These are phyloP conservation scores for Tritrichomonas foetus DNA, from an alignment of 208 protist genomes.

Conservation along the genomic window DNA sequence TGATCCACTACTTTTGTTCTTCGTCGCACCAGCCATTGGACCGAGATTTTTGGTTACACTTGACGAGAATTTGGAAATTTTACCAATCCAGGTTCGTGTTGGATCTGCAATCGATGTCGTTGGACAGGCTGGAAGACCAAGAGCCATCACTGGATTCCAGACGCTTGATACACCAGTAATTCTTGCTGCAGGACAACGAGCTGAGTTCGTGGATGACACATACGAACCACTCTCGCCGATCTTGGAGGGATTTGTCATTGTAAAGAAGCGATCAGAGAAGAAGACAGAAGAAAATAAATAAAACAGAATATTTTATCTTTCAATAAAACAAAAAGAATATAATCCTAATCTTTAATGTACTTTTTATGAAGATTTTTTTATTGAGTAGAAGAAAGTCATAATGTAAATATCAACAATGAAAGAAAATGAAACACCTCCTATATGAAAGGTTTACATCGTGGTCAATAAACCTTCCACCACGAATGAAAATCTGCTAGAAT, in stretches of 20 bases:
- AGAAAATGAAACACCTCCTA: too few species aligned
- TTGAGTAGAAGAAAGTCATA: too few species aligned
- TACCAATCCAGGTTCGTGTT: slow-evolving; percentile 78
- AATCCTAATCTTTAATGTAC: too few species aligned
- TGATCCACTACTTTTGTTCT: slow-evolving; percentile 91
- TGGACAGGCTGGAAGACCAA: slow-evolving; percentile 88
- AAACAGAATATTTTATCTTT: neutral
- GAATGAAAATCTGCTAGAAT: too few species aligned
- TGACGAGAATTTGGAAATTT: slow-evolving; percentile 79
- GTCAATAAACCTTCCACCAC: too few species aligned
- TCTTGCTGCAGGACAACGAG: slow-evolving; percentile 80
- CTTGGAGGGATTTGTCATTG: slow-evolving; percentile 75
- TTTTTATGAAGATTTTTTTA: too few species aligned
- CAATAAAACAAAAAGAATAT: too few species aligned
- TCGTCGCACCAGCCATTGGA: slow-evolving; percentile 76
- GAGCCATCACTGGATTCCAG: slow-evolving; percentile 97
- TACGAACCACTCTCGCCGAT: slow-evolving; percentile 66
- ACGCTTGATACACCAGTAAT: slow-evolving; percentile 96
- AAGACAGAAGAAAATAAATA: neutral
- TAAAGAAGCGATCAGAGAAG: slow-evolving; percentile 67
- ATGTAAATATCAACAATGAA: too few species aligned
- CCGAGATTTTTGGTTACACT: slow-evolving; percentile 92
- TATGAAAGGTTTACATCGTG: too few species aligned
- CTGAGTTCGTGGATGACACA: slow-evolving; percentile 89
- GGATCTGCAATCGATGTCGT: slow-evolving; percentile 80